Evolutionary conservation across 805 yeast species (phyloP).

Genomic region (Metschnikowia sp.): DNA sequence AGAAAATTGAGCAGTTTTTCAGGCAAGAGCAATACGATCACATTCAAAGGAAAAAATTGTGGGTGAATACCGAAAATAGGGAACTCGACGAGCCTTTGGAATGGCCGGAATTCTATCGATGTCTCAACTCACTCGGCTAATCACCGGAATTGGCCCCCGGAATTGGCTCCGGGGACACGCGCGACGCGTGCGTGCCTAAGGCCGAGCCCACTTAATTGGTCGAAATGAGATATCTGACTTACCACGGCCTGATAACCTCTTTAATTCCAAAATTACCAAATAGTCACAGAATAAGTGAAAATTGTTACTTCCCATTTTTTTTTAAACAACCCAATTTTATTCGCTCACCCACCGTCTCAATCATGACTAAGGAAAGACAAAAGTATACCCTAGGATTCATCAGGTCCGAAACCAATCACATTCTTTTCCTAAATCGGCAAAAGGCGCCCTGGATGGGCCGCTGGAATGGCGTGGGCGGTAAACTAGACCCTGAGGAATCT

Average conservation of each 20-base stretch:
- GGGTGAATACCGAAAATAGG: neutral
- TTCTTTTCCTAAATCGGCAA: constrained; percentile 37
- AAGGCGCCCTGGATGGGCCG: constrained; percentile 47
- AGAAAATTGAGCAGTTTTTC: neutral
- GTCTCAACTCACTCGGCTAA: neutral
- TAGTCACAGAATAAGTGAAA: neutral
- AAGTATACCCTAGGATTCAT: constrained; percentile 27
- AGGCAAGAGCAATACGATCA: neutral
- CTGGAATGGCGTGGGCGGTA: constrained; percentile 49
- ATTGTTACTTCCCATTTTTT: neutral
- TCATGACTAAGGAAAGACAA: constrained; percentile 10
- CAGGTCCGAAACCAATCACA: constrained; percentile 29
- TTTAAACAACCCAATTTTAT: neutral
- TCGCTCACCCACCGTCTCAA: neutral
- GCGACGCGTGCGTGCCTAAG: no score
- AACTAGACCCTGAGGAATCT: constrained; percentile 32
- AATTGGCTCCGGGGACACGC: no score
- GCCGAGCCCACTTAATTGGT: no score
- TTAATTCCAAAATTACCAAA: neutral
- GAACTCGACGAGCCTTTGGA: neutral
- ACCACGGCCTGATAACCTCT: no score
- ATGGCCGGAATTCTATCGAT: constrained; percentile 1
- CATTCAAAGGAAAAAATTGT: neutral
- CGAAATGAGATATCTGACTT: no score
- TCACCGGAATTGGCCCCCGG: neutral